Conservation (phyloP, 805 yeast genomes). For the Lipomyces sp. region DNA sequence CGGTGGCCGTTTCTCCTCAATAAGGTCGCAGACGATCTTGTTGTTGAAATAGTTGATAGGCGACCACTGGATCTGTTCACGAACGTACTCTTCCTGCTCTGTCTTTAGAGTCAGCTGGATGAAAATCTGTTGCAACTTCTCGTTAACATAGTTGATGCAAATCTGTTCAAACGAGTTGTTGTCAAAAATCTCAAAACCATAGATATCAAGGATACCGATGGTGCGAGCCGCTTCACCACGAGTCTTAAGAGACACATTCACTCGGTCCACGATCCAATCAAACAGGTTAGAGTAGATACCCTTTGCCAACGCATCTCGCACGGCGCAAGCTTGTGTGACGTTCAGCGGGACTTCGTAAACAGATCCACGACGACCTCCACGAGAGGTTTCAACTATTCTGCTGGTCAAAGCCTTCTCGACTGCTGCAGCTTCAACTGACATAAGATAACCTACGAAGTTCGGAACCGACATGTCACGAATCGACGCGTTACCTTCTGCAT, state of each 20-base stretch:
- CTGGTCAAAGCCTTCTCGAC: conserved; percentile 73
- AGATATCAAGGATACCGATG: conserved; percentile 94
- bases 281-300: conserved; percentile 90
- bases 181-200: conserved; percentile 96
- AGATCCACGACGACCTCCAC: conserved; percentile 89
- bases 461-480: conserved; percentile 89
- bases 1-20: conserved; percentile 92
- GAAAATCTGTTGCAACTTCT: conserved; percentile 94
- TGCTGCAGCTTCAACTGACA: conserved; percentile 74
- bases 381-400: conserved; percentile 85
- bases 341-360: conserved; percentile 94
- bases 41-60: conserved; percentile 96
- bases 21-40: conserved; percentile 93
- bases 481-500: conserved; percentile 82
- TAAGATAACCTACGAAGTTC: conserved; percentile 87
- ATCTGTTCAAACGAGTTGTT: conserved; percentile 95
- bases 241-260: conserved; percentile 73
- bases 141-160: conserved; percentile 91
- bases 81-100: conserved; percentile 96
- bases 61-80: conserved; percentile 95
- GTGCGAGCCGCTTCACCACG: conserved; percentile 61
- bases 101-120: conserved; percentile 94
- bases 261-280: conserved; percentile 95
- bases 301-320: conserved; percentile 92
- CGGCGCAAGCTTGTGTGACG: conserved; percentile 86